Conservation (phyloP, 768 basidiomycete genomes). For the Termitomyces titanicus region DNA sequence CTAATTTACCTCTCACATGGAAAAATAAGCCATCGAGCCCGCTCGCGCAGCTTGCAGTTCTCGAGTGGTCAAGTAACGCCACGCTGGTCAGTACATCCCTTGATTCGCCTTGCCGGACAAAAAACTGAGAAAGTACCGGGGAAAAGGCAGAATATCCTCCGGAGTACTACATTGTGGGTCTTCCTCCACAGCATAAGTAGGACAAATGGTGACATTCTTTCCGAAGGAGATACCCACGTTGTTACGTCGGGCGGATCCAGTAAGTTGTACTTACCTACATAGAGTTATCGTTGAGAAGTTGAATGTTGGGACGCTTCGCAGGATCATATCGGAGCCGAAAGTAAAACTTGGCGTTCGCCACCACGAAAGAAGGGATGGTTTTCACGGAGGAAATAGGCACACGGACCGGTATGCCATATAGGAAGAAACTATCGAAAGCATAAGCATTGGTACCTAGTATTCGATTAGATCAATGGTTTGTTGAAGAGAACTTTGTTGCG, state of each 20-base stretch:
- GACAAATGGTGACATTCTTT: background rate
- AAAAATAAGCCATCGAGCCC: background rate
- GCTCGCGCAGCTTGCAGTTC: background rate
- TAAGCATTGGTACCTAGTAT: background rate
- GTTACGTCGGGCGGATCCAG: background rate
- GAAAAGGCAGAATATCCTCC: background rate
- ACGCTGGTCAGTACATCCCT: background rate
- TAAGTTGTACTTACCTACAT: background rate
- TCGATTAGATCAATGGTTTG: background rate
- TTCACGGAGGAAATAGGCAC: constrained; percentile 10
- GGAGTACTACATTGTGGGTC: background rate
- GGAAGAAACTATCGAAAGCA: background rate
- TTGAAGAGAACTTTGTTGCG: background rate
- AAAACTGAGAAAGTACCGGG: background rate
- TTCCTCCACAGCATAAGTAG: background rate
- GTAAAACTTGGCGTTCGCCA: constrained; percentile 36
- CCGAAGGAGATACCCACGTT: background rate
- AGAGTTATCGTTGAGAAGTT: background rate
- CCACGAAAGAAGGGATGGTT: constrained; percentile 16
- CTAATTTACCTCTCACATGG: background rate
- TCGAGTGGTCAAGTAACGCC: background rate
- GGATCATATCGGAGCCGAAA: constrained; percentile 33
- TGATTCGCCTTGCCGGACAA: background rate
- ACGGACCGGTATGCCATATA: background rate
- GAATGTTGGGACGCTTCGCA: background rate